Percentiles rank a stretch among this genome's conserved stretches.
Evolutionary conservation across 139 green algal species (phyloP).

Genomic region (Ulvella scutata): DNA sequence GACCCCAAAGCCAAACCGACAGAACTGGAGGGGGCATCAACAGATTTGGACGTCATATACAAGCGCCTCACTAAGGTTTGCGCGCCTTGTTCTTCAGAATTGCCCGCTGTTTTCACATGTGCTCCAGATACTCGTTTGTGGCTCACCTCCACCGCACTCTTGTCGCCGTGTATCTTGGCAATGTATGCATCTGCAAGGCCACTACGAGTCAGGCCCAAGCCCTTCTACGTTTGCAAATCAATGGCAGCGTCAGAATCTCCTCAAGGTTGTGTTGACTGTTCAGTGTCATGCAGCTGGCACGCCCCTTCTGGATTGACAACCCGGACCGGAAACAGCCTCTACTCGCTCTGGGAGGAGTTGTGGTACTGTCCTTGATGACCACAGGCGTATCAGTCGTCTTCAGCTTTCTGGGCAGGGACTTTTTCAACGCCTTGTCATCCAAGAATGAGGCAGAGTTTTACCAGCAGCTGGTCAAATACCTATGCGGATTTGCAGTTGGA

Average conservation of each 20-base stretch:
- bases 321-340: conserved; percentile 21
- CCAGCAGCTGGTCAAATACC: conserved; percentile 62
- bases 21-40: conserved; percentile 43
- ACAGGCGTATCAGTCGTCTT: conserved; percentile 90
- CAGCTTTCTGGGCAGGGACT: conserved; percentile 96
- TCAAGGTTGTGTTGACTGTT: background rate
- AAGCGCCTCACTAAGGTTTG: conserved; percentile 31
- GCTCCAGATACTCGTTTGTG: background rate
- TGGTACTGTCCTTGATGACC: conserved; percentile 82
- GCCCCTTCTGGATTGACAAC: conserved; percentile 66
- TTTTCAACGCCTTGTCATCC: conserved; percentile 89
- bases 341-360: conserved; percentile 65
- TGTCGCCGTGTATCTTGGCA: background rate
- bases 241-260: background rate
- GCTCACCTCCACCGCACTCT: background rate
- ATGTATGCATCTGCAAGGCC: background rate
- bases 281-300: conserved; percentile 33
- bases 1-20: too few relatives aligned
- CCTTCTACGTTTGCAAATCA: background rate
- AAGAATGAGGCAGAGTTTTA: conserved; percentile 63
- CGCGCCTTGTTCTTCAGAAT: background rate
- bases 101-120: background rate
- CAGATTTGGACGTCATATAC: conserved; percentile 49
- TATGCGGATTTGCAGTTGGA: conserved; percentile 41
- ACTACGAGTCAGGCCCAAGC: background rate